Percentiles rank a stretch among this genome's conserved stretches.
Evolutionary conservation across 345 rosid genomes (phyloP).

Genomic region (Eucalyptus regnans): DNA sequence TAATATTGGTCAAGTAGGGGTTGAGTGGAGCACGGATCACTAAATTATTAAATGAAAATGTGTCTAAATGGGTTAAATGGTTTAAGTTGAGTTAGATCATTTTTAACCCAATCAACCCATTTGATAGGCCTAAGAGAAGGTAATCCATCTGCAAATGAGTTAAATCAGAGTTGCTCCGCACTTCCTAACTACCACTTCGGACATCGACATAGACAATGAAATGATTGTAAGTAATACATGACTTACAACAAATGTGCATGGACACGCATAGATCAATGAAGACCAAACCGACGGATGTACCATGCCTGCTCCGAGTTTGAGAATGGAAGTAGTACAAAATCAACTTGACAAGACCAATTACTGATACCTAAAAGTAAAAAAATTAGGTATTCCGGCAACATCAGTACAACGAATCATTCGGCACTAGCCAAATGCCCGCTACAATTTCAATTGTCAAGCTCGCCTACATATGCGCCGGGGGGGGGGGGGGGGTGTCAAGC

Average conservation of each 20-base stretch:
- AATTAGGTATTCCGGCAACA: not conserved
- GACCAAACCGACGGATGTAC: not conserved
- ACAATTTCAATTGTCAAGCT: not conserved
- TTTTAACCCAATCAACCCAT: too few species aligned
- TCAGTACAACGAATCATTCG: not conserved
- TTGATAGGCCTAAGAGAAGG: not conserved
- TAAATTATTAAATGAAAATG: too few species aligned
- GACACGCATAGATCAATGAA: not conserved
- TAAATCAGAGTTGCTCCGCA: not conserved
- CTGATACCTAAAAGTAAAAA: not conserved
- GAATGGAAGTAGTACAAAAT: not conserved
- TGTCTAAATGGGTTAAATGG: too few species aligned
- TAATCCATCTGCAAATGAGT: not conserved
- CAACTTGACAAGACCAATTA: not conserved
- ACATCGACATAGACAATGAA: not conserved
- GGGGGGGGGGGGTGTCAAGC: not conserved
- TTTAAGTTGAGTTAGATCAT: accelerated
- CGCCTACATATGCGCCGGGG: accelerated
- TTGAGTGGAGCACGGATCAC: too few species aligned
- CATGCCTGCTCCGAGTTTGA: not conserved
- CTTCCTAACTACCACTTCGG: not conserved
- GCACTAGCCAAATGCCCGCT: not conserved
- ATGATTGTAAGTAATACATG: not conserved
- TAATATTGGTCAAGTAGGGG: too few species aligned
- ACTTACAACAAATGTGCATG: not conserved